These are phyloP conservation scores for Cystobasidium onofrii DNA, from an alignment of 768 basidiomycete species.

Conservation along the genomic window DNA sequence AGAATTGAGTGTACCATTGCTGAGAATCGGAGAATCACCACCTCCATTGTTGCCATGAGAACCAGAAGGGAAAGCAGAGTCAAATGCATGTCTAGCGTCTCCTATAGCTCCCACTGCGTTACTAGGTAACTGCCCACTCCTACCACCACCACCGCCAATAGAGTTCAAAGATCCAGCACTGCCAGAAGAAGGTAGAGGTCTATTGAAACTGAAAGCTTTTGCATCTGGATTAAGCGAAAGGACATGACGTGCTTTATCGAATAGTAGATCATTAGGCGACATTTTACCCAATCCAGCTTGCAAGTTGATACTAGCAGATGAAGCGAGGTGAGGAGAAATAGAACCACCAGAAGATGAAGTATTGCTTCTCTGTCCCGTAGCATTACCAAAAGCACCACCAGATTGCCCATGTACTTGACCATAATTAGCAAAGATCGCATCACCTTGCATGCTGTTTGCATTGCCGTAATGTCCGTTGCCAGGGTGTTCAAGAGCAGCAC, in stretches of 20 bases:
- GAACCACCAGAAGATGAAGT: not conserved
- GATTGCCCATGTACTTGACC: not conserved
- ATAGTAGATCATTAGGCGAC: constrained; percentile 30
- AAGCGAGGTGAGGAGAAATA: constrained; percentile 29
- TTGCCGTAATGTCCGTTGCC: not conserved
- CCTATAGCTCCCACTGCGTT: not conserved
- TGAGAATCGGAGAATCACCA: not conserved
- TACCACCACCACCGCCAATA: not conserved
- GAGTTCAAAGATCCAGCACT: not conserved
- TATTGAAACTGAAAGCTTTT: constrained; percentile 38
- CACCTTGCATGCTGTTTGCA: not conserved
- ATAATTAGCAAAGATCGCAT: not conserved
- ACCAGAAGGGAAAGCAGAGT: not conserved
- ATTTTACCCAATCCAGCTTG: constrained; percentile 12
- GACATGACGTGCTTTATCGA: constrained; percentile 40
- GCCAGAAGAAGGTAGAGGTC: constrained; percentile 19
- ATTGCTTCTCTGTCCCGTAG: not conserved
- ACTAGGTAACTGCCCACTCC: not conserved
- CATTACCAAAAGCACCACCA: not conserved
- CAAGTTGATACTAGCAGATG: not conserved
- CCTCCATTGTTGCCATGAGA: not conserved
- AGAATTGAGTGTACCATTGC: not conserved
- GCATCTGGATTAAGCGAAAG: constrained; percentile 42
- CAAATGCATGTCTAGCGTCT: not conserved
- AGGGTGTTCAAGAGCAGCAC: not conserved